Evolutionary conservation across 306 rosid genomes (phyloP), one percentile per base, ranked within the genome.

Genomic region (Lupinus albus): DNA sequence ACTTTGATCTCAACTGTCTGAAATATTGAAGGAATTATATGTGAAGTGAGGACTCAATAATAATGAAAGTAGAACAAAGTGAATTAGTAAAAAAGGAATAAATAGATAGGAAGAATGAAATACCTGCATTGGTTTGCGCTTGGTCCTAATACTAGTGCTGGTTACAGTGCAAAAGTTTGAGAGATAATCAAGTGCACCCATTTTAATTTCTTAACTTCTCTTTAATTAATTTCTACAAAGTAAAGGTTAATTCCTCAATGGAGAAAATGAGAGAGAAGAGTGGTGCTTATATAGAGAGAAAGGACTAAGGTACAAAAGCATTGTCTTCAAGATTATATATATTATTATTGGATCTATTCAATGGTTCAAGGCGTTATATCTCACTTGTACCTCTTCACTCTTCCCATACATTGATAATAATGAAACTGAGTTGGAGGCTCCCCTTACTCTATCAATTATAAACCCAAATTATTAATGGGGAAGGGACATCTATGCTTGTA

Each of bases 181-280:
- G 58, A 91, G 86, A 79, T 85, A 91, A 87, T 91, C 84, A 74
- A 91, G 90, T 79, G 95, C 97, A 20, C 96, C 97, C 96, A 91
- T 91, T 64, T 70, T 60, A 14, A 11, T 56, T 17, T 49, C 45
- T 44, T 21, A 5, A 6, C 38, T 33, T 33, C 38, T 5, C 38
- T 33, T 33, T 33, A 6, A 33, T 33, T 33, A 6, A 33, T 33
- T 56, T 32, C 44, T 18, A 33, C 20, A 49, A 47, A 73, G 54
- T 56, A 62, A 32, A 53, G 55, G 50, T n/a, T n/a, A n/a, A n/a
- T n/a, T n/a, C n/a, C 1, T 25, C 47, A 67, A 6, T 33, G 71
- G 73, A 58, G 59, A 67, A 78, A 65, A 72, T 33, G 61, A 51
- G 49, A 51, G 61, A 10, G 28, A 67, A 36, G 44, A 61, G 54